Evolutionary conservation across 495 filamentous ascomycete species (phyloP), one percentile per base, ranked within the genome.

Genomic region (Cryomyces minteri): DNA sequence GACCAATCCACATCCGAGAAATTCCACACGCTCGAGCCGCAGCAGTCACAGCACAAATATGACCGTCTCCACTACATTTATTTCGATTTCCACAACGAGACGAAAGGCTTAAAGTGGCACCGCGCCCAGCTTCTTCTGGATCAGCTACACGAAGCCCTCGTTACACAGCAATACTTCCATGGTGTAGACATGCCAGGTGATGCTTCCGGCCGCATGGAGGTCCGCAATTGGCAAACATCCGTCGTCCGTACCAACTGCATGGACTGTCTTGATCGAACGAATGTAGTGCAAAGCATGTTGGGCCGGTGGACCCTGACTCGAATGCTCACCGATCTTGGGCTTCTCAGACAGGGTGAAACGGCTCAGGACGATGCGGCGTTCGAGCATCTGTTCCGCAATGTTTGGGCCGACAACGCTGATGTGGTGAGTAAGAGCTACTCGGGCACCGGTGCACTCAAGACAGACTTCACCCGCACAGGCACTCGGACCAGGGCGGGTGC

Each of bases 401-500:
- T 94, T 32, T 98, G 90, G 90, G 90, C 90, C 32, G 90, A 98
- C 62, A 98, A 98, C 59, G 90, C 90, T 28, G 90, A 98, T 55
- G 80, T 85, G 11, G 90, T 98, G 25, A 88, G 84, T 28, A 81
- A 80, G 48, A 75, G 82, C 1, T 98, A 98, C 58, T 87, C 88
- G 7, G 90, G 90, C 38, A 95, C 90, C 5, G 90, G 90, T 5
- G 90, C 90, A 31, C 68, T 95, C 62, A 96, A 96, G 65, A 96
- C 90, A 1, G 90, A 96, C 58, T 82, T 94, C 48, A 98, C 90
- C 4, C 77, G 90, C 8, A 82, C 80, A 7, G 92, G 92, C 41
- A 73, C 83, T 54, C 76, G 90, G 12, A 96, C 88, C 8, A 82
- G 73, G 32, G 77, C 72, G 4, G 90, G 90, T 38, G 78, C 79